Conservation (phyloP, 2,329 filamentous ascomycete species). For the Penicillium griseofulvum region DNA sequence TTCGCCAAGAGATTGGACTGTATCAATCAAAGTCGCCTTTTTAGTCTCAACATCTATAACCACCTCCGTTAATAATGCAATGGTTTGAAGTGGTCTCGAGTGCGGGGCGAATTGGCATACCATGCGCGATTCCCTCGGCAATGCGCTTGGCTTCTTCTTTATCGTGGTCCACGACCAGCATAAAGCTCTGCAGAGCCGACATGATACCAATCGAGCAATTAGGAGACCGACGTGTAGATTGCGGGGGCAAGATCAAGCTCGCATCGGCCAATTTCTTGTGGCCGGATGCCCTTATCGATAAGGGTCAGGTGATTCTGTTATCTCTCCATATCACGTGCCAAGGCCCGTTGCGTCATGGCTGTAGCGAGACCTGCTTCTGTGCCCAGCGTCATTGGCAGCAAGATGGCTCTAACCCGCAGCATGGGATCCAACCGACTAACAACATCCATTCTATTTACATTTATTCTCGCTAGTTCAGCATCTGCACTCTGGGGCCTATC, state of each 20-base stretch:
- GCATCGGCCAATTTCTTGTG: slow-evolving; percentile 25
- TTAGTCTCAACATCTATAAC: slow-evolving; percentile 56
- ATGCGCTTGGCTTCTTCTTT: slow-evolving; percentile 47
- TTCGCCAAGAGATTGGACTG: slow-evolving; percentile 63
- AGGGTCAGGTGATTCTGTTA: slow-evolving; percentile 27
- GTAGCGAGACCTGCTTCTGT: slow-evolving; percentile 1
- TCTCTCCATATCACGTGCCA: slow-evolving; percentile 21
- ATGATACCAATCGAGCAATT: slow-evolving; percentile 33
- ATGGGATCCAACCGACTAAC: slow-evolving; percentile 14
- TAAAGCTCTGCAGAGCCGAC: slow-evolving; percentile 50
- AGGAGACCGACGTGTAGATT: slow-evolving; percentile 8
- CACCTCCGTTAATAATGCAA: slow-evolving; percentile 11
- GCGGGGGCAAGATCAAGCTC: slow-evolving; percentile 8
- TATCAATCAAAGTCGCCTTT: slow-evolving; percentile 59
- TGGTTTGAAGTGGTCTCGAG: slow-evolving; percentile 2
- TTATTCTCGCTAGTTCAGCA: slow-evolving; percentile 7
- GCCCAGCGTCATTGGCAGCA: neutral
- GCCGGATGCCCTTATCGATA: slow-evolving; percentile 33
- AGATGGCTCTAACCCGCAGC: slow-evolving; percentile 9
- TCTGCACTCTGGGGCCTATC: slow-evolving; percentile 16
- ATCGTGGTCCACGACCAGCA: slow-evolving; percentile 49
- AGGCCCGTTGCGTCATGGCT: slow-evolving; percentile 22
- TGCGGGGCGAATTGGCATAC: slow-evolving; percentile 28
- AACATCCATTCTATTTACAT: slow-evolving; percentile 11
- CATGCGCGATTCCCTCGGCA: slow-evolving; percentile 45